Evolutionary conservation across 768 basidiomycete genomes (phyloP).

Genomic region (Leccinum aurantiacum): DNA sequence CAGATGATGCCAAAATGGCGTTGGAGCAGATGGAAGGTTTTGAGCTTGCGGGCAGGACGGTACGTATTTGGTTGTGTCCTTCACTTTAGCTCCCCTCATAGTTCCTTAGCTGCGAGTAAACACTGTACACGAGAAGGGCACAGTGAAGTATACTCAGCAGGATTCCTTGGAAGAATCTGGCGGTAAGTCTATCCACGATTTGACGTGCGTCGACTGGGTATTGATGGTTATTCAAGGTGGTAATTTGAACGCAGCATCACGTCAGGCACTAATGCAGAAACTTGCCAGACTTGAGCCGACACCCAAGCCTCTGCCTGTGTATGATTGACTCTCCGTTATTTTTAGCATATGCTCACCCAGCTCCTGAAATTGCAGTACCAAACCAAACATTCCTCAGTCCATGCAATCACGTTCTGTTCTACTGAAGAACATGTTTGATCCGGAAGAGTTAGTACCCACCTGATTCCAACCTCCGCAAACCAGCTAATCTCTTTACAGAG

Average conservation of each 20-base stretch:
- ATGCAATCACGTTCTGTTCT: constrained; percentile 91
- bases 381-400: constrained; percentile 76
- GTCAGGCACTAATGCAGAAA: constrained; percentile 99
- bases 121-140: constrained; percentile 90
- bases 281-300: constrained; percentile 90
- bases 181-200: constrained; percentile 46
- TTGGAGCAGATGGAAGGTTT: constrained; percentile 99
- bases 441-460: constrained; percentile 75
- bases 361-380: constrained; percentile 45
- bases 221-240: constrained; percentile 56
- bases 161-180: constrained; percentile 88
- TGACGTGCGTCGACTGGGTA: neutral
- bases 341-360: constrained; percentile 15
- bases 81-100: constrained; percentile 16
- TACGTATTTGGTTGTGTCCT: constrained; percentile 35
- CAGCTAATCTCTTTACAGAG: constrained; percentile 47
- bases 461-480: neutral
- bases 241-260: constrained; percentile 97
- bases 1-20: constrained; percentile 96
- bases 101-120: constrained; percentile 73
- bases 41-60: constrained; percentile 92
- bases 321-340: constrained; percentile 27
- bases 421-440: constrained; percentile 94
- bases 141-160: constrained; percentile 68
- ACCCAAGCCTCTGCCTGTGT: constrained; percentile 62